Base-by-base conservation (phyloP, 805 yeast species). In the Phaffomyces thermotolerans region DNA sequence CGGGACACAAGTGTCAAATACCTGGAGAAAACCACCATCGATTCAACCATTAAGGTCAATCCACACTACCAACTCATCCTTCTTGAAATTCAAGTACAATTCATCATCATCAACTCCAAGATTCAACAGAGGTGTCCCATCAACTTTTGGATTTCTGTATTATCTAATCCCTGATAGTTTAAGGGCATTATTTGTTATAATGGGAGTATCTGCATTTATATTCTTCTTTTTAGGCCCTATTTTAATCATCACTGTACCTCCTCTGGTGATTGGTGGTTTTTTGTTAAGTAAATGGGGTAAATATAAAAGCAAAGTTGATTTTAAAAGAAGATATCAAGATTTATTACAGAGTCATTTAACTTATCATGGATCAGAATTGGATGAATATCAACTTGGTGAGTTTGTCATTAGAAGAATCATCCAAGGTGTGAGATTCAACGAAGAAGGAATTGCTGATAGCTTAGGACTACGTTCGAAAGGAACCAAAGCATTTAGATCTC, bases 191-290 rank as follows among this genome's bases (percentile, higher is more conserved):
- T 25, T 44, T 6, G 27, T 37, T 2, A 15, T 51, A 8, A 14
- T 47, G 39, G 52, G 52, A 8, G 40, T 36, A 12, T 42, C 54
- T 2, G 43, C 52, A 2, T 48, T 51, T 24, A 20, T 51, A 4
- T 14, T 49, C 22, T 46, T 49, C 41, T 39, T 51, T 32, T 44
- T 51, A 35, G 52, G 50, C 23, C 60, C 61, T 1, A 22, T 57
- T 27, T 39, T 57, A 32, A 50, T 57, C 33, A 47, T 56, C 18
- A 46, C 53, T 1, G 41, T 50, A 1, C 61, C 61, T 3, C 60
- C 60, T 1, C 31, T 57, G 39, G 30, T 53, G 15, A 33, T 54
- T 23, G 57, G 55, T 36, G 53, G 52, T 8, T 46, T 46, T 30
- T 38, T 57, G 14, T 4, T 51, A 8, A 30, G 43, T 4, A 50